These are phyloP conservation scores for Dendrobium catenatum DNA, from an alignment of 106 monocot genomes.

Conservation along the genomic window DNA sequence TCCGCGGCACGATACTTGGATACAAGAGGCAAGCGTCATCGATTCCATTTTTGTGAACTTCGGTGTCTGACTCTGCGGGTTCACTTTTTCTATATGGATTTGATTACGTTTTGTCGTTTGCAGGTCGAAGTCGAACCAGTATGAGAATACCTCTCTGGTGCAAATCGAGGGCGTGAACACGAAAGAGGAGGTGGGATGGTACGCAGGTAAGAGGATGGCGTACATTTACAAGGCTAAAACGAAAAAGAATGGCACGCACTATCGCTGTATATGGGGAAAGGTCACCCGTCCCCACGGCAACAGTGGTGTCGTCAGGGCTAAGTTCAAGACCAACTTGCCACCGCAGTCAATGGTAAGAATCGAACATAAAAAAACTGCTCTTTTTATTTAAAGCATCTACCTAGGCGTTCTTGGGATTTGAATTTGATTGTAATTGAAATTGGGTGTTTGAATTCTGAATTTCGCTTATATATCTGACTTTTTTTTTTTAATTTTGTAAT, in stretches of 20 bases:
- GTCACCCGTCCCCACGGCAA: conserved; percentile 74
- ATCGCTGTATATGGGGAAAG: conserved; percentile 79
- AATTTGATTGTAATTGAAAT: background rate
- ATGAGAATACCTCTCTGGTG: conserved; percentile 68
- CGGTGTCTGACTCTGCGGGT: background rate
- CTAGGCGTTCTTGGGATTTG: background rate
- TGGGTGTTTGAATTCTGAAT: background rate
- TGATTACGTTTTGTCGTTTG: background rate
- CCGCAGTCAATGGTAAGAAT: conserved; percentile 72
- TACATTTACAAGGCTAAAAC: conserved; percentile 89
- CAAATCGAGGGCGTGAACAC: conserved; percentile 86
- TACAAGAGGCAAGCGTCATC: conserved; percentile 55
- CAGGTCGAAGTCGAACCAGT: conserved; percentile 74
- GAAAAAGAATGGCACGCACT: conserved; percentile 56
- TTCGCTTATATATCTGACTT: background rate
- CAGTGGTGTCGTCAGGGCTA: conserved; percentile 70
- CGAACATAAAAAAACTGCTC: background rate
- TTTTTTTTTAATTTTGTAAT: background rate
- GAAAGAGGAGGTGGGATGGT: conserved; percentile 68
- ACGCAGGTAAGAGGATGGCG: conserved; percentile 55
- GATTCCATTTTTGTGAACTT: background rate
- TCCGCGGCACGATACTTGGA: conserved; percentile 73
- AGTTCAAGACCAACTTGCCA: conserved; percentile 84
- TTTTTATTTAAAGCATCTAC: background rate
- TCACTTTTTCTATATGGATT: background rate